Evolutionary conservation across 2,329 filamentous ascomycete genomes (phyloP).

Genomic region (Fusarium mundagurra): DNA sequence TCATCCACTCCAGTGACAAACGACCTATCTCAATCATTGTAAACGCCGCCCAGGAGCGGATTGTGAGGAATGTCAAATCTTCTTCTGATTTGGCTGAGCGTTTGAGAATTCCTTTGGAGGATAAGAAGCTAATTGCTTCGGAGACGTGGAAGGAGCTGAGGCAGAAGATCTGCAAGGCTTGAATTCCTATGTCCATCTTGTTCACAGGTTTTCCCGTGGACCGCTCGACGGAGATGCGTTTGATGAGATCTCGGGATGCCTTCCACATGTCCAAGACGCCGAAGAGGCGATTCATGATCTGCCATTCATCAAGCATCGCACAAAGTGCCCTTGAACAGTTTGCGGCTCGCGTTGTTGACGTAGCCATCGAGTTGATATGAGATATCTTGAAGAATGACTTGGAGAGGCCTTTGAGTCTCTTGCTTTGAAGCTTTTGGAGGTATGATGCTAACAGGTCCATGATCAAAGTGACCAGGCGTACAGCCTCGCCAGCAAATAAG

Average conservation of each 20-base stretch:
- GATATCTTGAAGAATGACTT: not conserved
- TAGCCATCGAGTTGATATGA: not conserved
- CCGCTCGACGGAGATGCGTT: fast-evolving
- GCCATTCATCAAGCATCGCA: not conserved
- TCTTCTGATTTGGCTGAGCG: not conserved
- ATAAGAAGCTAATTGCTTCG: not conserved
- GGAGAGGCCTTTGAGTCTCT: not conserved
- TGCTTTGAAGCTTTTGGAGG: not conserved
- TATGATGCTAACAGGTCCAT: not conserved
- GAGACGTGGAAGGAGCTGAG: constrained; percentile 4
- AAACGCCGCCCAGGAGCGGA: constrained; percentile 4
- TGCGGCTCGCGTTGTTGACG: not conserved
- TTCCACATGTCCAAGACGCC: constrained; percentile 3
- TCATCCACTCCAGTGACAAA: not conserved
- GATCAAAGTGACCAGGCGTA: not conserved
- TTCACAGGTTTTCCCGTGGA: not conserved
- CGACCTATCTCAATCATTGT: not conserved
- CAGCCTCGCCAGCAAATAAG: not conserved
- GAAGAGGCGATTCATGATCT: constrained; percentile 6
- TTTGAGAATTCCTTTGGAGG: not conserved
- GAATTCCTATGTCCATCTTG: not conserved
- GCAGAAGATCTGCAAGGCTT: not conserved
- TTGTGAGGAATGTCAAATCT: not conserved
- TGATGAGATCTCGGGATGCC: not conserved
- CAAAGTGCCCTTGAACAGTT: not conserved